These are phyloP conservation scores for Alliaria petiolata DNA, from an alignment of 345 rosid species.

Conservation along the genomic window DNA sequence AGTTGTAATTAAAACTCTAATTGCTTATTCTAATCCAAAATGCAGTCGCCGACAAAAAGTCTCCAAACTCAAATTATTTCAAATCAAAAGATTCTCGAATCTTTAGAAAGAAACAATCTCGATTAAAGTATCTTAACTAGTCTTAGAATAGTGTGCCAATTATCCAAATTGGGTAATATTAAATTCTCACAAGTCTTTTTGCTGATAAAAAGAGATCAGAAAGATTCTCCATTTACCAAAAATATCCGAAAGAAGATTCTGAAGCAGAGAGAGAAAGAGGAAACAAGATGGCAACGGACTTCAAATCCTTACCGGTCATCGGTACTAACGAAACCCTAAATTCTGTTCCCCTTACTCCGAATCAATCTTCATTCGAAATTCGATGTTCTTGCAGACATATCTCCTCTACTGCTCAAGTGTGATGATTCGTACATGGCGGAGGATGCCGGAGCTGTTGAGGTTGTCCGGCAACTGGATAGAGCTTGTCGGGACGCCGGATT, in stretches of 20 bases:
- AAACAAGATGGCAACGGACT: constrained; percentile 47
- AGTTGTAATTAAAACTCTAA: too few species aligned
- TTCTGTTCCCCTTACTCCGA: neutral
- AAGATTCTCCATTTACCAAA: neutral
- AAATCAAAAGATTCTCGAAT: too few species aligned
- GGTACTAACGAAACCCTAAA: constrained; percentile 33
- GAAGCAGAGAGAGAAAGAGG: neutral
- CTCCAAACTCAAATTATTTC: too few species aligned
- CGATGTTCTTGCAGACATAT: constrained; percentile 46
- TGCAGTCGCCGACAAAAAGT: too few species aligned
- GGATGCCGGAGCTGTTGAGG: constrained; percentile 51
- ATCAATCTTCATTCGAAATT: neutral
- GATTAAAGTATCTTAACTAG: too few species aligned
- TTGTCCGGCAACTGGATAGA: constrained; percentile 57
- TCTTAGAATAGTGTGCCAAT: neutral
- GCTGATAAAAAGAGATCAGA: neutral
- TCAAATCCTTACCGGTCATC: constrained; percentile 58
- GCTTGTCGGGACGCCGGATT: constrained; percentile 90
- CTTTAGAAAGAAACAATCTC: too few species aligned
- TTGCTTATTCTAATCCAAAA: too few species aligned
- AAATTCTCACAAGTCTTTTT: neutral
- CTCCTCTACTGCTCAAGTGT: constrained; percentile 52
- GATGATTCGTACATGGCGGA: constrained; percentile 59
- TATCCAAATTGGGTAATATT: neutral
- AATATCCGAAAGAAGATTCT: neutral